A percentile compares a stretch with the other conserved stretches of the same genome.
Evolutionary conservation across 2,329 filamentous ascomycete species (phyloP).

Genomic region (Penicillium decumbens): DNA sequence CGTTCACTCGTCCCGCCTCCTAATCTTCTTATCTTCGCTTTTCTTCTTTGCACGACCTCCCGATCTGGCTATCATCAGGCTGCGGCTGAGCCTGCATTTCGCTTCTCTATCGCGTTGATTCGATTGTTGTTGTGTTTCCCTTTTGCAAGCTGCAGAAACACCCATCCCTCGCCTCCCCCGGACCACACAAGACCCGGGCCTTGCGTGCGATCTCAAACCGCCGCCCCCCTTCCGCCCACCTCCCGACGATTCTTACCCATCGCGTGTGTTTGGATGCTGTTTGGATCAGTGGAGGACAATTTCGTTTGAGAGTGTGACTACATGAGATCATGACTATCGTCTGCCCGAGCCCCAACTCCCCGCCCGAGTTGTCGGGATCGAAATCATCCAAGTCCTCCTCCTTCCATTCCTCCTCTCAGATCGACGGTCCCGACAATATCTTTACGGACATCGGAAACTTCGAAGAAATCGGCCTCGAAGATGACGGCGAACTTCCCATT

Average conservation of each 20-base stretch:
- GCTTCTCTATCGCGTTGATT: conserved; percentile 16
- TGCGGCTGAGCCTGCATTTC: conserved; percentile 25
- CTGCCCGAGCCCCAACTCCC: conserved; percentile 58
- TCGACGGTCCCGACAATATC: conserved; percentile 63
- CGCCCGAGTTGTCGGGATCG: conserved; percentile 73
- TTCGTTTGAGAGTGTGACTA: conserved; percentile 12
- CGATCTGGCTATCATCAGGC: conserved; percentile 24
- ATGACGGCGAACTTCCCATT: conserved; percentile 51
- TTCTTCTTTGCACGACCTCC: conserved; percentile 7
- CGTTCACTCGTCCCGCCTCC: conserved; percentile 14
- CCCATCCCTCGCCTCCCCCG: conserved; percentile 5
- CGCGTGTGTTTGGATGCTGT: conserved; percentile 4
- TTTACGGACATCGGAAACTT: conserved; percentile 75
- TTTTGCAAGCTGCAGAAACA: conserved; percentile 4
- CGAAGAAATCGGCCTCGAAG: conserved; percentile 85
- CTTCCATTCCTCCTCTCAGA: conserved; percentile 70
- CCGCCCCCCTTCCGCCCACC: conserved; percentile 13
- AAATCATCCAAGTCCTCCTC: conserved; percentile 91
- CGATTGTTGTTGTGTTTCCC: conserved; percentile 7
- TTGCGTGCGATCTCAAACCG: conserved; percentile 15
- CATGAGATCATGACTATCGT: conserved; percentile 44
- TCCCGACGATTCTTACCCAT: conserved; percentile 13
- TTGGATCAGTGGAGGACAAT: conserved; percentile 12
- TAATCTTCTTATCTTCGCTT: conserved; percentile 12
- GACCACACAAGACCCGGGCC: conserved; percentile 6